Evolutionary conservation across 2,329 filamentous ascomycete genomes (phyloP), one percentile per base, ranked within the genome.

Genomic region (Metarhizium rileyi): DNA sequence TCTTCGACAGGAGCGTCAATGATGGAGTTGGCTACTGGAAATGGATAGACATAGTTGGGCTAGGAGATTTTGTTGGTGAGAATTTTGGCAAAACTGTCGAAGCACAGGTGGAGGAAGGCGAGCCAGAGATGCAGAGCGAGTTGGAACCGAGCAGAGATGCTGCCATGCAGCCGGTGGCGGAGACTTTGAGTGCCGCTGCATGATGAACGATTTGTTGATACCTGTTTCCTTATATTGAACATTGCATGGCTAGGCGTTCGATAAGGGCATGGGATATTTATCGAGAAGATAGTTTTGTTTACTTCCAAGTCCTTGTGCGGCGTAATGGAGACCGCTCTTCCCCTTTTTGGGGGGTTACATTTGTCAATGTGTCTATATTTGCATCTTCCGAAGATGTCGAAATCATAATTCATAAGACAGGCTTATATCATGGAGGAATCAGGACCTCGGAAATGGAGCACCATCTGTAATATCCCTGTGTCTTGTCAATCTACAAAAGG

Each of bases 21-120:
- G 60, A 61, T 1, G 55, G 55, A 1, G 69, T 80, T 7, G 68
- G 70, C 3, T 64, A 68, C 48, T 81, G 78, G 78, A 61, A 64
- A 40, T 77, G 71, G 71, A 71, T 81, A 52, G 72, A 80, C 46
- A 65, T 74, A 20, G 67, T 77, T 3, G 76, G 76, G 7, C 64
- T 78, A 53, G 77, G 67, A 0, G 62, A 64, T 1, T 52, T 57
- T 2, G 59, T 53, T 6, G 61, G 64, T 3, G 53, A 56, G 8
- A 59, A 58, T 8, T 57, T 51, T 4, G 63, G 60, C 47, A 65
- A 66, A 56, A 59, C 63, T 0, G 52, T 57, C 2, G 50, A 56
- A 10, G 51, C 65, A 48, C 60, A 67, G 53, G 61, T 68, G 10
- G 66, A 67, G 20, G 61, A 66, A 9, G 59, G 59, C 7, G 66